phyloP scores from a whole-genome alignment of 441 rosid species.

The Erodium trifolium region DNA sequence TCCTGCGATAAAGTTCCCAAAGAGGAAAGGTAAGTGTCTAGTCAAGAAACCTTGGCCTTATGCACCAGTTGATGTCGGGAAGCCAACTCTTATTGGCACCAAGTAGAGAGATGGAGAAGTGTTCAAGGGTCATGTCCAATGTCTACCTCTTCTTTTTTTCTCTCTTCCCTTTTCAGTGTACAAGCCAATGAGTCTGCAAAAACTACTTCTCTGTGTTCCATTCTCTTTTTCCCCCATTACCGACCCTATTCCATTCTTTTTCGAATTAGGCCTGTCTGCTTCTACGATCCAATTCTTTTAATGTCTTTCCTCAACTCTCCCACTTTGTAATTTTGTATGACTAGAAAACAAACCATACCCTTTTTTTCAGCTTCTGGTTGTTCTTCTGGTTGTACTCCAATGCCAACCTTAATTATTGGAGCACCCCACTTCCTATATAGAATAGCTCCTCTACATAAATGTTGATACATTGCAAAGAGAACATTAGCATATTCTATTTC shows the following conservation, averaged over 20 bases:
- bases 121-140: neutral
- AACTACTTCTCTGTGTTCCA: constrained; percentile 3
- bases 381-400: constrained; percentile 12
- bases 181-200: neutral
- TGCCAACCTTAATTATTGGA: neutral
- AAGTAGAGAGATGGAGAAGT: constrained; percentile 7
- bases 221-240: neutral
- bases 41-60: constrained; percentile 4
- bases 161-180: constrained; percentile 4
- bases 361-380: constrained; percentile 7
- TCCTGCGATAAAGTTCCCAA: neutral
- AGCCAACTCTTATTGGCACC: constrained; percentile 9
- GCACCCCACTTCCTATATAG: neutral
- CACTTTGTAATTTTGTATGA: constrained; percentile 7
- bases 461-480: neutral
- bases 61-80: constrained; percentile 7
- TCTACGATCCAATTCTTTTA: constrained; percentile 1
- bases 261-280: constrained; percentile 10
- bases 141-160: constrained; percentile 2
- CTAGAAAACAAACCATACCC: constrained; percentile 7
- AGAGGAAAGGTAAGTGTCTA: constrained; percentile 10
- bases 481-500: neutral
- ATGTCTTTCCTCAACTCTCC: constrained; percentile 5
- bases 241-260: constrained; percentile 8
- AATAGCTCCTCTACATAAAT: constrained; percentile 6